Base-by-base conservation (phyloP, 2,329 filamentous ascomycete species). In the Curvularia eragrostidis region DNA sequence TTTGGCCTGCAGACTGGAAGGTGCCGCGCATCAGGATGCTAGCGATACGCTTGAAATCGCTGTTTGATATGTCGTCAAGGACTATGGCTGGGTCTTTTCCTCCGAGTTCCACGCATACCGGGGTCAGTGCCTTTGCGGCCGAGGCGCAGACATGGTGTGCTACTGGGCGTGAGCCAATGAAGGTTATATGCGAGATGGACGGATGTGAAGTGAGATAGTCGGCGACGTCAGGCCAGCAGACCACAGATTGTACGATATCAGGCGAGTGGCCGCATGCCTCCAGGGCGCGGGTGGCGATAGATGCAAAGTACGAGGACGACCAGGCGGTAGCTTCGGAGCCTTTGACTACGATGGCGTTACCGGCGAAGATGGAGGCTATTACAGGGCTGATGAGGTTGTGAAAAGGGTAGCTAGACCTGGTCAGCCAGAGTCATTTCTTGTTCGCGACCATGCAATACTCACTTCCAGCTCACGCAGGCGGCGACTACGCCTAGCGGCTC, bases 391-490 rank as follows among this genome's bases (percentile, higher is more conserved):
- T 86, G 62, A 98, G 83, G 78, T 99, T 99, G 80, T 99, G 95
- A 78, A 98, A 96, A 43, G 79, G 79, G 67, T 81, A 81, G 64
- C 79, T 81, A 36, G 3, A 12, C 8, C 28, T 26, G 28, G 53
- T 64, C 39, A 62, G 59, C 38, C 44, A n/a, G 59, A n/a, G 18
- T 43, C 58, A 39, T 15, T 24, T 10, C 15, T 28, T 3, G 21
- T 38, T 26, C 4, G 12, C 21, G 42, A 23, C 32, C n/a, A 9
- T 15, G 15, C 19, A 10, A 30, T 5, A 74, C 77, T 66, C 93
- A 98, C 81, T 99, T 99, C 95, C 95, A 99, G 73, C 91, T 95
- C 42, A 99, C 92, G 51, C 94, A 89, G 18, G 95, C 94, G 10
- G 92, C 89, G 5, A 99, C 91, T 34, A 99, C 92, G 15, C 95